These are phyloP conservation scores for Sporothrix euskadiensis DNA, from an alignment of 2,329 filamentous ascomycete species.

Conservation along the genomic window DNA sequence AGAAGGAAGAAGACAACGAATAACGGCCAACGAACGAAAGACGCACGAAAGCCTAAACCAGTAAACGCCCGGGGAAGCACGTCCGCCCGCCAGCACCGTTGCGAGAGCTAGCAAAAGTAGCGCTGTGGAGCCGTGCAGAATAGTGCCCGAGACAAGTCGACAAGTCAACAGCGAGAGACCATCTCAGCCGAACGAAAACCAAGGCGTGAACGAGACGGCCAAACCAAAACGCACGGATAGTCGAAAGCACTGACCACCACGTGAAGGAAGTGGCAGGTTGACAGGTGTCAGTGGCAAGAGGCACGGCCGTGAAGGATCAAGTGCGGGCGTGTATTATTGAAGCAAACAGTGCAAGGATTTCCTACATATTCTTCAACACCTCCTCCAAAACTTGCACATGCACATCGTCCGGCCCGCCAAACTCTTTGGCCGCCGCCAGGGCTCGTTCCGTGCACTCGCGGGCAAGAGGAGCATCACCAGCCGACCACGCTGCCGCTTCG, in stretches of 20 bases:
- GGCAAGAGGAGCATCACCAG: not conserved
- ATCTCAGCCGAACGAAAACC: not conserved
- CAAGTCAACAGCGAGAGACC: not conserved
- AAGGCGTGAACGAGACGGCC: not conserved
- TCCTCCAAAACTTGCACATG: not conserved
- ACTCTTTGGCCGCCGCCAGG: not conserved
- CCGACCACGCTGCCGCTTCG: conserved; percentile 30
- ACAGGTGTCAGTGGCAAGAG: not conserved
- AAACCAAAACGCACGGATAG: no score
- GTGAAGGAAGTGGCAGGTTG: not conserved
- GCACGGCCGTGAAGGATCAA: not conserved
- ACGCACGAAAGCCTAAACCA: not conserved
- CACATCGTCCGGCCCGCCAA: conserved; percentile 13
- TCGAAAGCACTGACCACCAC: no score
- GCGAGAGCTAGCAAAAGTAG: not conserved
- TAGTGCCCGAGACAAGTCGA: not conserved
- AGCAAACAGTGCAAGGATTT: no score
- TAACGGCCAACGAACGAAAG: not conserved
- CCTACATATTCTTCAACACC: not conserved
- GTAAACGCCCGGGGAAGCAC: not conserved
- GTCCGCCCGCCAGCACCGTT: not conserved
- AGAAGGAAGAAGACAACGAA: not conserved
- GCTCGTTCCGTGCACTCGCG: conserved; percentile 10
- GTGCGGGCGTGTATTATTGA: not conserved
- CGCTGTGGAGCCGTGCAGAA: not conserved